These are phyloP conservation scores for Endocladia muricata DNA, from an alignment of 31 red algal genomes.

Conservation along the genomic window DNA sequence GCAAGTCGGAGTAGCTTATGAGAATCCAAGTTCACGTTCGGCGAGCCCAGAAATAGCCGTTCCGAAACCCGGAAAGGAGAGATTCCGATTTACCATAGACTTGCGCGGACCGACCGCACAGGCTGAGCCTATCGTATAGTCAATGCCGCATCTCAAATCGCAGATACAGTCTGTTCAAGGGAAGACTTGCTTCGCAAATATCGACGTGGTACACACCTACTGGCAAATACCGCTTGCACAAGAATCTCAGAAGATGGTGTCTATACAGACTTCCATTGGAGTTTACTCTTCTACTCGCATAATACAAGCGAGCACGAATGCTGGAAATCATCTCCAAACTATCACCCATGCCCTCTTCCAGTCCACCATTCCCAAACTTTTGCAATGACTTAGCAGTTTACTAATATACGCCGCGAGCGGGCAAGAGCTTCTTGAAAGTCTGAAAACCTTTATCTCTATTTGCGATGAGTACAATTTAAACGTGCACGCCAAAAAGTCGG, in stretches of 20 bases:
- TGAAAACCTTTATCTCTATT: background rate
- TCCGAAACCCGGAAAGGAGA: slow-evolving; percentile 25
- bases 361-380: background rate
- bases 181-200: slow-evolving; percentile 8
- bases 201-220: background rate
- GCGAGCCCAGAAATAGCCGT: slow-evolving; percentile 42
- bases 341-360: background rate
- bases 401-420: background rate
- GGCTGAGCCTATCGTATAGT: background rate
- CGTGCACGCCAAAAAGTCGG: background rate
- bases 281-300: background rate
- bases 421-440: slow-evolving; percentile 15
- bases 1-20: slow-evolving; percentile 10
- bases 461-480: slow-evolving; percentile 1
- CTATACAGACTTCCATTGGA: background rate
- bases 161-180: slow-evolving; percentile 7
- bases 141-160: slow-evolving; percentile 19
- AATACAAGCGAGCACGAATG: background rate
- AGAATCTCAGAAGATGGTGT: background rate
- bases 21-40: slow-evolving; percentile 23
- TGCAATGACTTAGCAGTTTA: background rate
- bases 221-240: slow-evolving; percentile 9
- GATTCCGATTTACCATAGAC: slow-evolving; percentile 38
- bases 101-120: slow-evolving; percentile 19
- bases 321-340: slow-evolving; percentile 17